These are phyloP conservation scores for Hamigera avellanea DNA, from an alignment of 495 filamentous ascomycete species.

Conservation along the genomic window DNA sequence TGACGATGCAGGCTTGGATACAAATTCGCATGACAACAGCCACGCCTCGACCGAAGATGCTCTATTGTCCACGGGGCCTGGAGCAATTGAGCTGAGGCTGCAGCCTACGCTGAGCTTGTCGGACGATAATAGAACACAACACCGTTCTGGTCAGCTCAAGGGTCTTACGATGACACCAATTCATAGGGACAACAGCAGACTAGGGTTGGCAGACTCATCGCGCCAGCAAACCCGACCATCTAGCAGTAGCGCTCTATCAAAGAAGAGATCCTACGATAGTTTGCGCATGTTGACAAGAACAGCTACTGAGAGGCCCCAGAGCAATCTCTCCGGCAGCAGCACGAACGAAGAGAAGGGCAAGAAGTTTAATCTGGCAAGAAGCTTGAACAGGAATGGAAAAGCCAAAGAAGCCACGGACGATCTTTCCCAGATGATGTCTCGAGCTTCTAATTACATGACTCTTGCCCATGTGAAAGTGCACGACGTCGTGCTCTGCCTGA, in stretches of 20 bases:
- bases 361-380: slow-evolving; percentile 41
- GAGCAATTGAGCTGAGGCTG: slow-evolving; percentile 65
- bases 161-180: slow-evolving; percentile 33
- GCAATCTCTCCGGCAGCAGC: slow-evolving; percentile 37
- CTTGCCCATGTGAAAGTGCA: slow-evolving; percentile 91
- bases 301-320: slow-evolving; percentile 31
- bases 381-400: slow-evolving; percentile 36
- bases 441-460: slow-evolving; percentile 95
- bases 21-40: slow-evolving; percentile 16
- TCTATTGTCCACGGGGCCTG: slow-evolving; percentile 38
- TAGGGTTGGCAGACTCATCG: slow-evolving; percentile 19
- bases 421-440: slow-evolving; percentile 93
- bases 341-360: slow-evolving; percentile 44
- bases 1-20: slow-evolving; percentile 37
- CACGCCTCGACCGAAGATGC: slow-evolving; percentile 25
- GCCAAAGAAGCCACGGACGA: slow-evolving; percentile 62
- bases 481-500: slow-evolving; percentile 86
- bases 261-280: slow-evolving; percentile 61
- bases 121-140: slow-evolving; percentile 28
- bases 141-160: slow-evolving; percentile 26
- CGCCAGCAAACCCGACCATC: slow-evolving; percentile 15
- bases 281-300: slow-evolving; percentile 39
- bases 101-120: slow-evolving; percentile 64
- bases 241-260: slow-evolving; percentile 27
- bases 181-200: slow-evolving; percentile 27